Conservation (phyloP, 1,284 basidiomycete genomes). For the Papiliotrema fonsecae region DNA sequence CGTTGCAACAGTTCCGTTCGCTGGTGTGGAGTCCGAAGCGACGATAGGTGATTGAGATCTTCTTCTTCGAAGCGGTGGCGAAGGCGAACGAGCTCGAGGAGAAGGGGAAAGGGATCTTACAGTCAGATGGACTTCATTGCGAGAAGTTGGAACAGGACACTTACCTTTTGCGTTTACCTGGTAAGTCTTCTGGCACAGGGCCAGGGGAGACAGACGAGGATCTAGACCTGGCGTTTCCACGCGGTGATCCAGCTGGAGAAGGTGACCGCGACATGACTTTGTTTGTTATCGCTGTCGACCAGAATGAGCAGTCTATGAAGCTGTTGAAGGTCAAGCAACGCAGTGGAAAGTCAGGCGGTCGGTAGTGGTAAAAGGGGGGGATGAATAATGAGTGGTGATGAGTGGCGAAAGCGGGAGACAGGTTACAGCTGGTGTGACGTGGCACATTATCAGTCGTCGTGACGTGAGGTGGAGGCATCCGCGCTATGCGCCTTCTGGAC, state of each 20-base stretch:
- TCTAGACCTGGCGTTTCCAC: not conserved
- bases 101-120: conserved; percentile 39
- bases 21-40: no score
- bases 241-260: conserved; percentile 8
- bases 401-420: no score
- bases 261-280: conserved; percentile 32
- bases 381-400: no score
- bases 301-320: no score
- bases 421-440: no score
- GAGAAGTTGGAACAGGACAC: conserved; percentile 8
- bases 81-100: conserved; percentile 39
- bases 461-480: no score
- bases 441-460: no score
- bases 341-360: no score
- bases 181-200: conserved; percentile 15
- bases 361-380: no score
- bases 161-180: conserved; percentile 44
- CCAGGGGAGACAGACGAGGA: conserved; percentile 11
- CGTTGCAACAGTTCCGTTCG: conserved; percentile 32
- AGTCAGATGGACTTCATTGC: not conserved
- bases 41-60: conserved; percentile 34
- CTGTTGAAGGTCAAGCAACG: no score
- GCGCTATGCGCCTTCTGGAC: no score
- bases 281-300: no score
- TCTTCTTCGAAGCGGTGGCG: conserved; percentile 43